These are phyloP conservation scores for Fistulinella prunicolor DNA, from an alignment of 768 basidiomycete species.

Conservation along the genomic window DNA sequence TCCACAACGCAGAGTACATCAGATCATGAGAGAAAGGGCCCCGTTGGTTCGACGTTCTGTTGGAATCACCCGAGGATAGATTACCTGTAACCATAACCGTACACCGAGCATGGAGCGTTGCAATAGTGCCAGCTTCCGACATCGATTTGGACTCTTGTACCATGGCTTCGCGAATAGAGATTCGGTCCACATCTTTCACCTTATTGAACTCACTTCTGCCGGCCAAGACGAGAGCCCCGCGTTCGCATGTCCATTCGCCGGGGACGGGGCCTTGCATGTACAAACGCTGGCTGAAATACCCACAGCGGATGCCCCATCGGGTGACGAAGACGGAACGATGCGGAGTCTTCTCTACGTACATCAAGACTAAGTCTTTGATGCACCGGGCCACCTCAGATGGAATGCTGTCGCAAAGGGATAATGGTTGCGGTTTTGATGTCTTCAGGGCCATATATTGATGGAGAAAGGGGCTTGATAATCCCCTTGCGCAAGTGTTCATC, in stretches of 20 bases:
- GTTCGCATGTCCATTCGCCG: slow-evolving; percentile 98
- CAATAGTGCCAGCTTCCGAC: slow-evolving; percentile 97
- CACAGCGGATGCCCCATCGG: slow-evolving; percentile 96
- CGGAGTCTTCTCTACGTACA: slow-evolving; percentile 98
- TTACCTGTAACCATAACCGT: slow-evolving; percentile 98
- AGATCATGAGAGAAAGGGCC: slow-evolving; percentile 96
- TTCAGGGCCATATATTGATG: slow-evolving; percentile 98
- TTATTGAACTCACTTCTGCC: slow-evolving; percentile 99
- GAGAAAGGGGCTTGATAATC: slow-evolving; percentile 97
- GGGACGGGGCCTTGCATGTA: slow-evolving; percentile 97
- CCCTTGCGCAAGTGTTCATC: slow-evolving; percentile 96
- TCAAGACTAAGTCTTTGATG: slow-evolving; percentile 97
- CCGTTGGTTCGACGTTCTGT: slow-evolving; percentile 97
- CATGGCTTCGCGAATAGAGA: slow-evolving; percentile 99
- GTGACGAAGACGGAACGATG: slow-evolving; percentile 97
- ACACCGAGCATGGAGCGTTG: slow-evolving; percentile 95
- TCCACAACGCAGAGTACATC: slow-evolving; percentile 98
- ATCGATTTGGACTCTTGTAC: slow-evolving; percentile 99
- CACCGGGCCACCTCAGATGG: slow-evolving; percentile 96
- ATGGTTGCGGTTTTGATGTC: slow-evolving; percentile 97
- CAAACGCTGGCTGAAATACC: slow-evolving; percentile 99
- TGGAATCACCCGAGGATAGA: slow-evolving; percentile 92
- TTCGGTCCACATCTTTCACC: slow-evolving; percentile 98
- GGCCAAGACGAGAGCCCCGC: slow-evolving; percentile 95
- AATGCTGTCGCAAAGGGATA: slow-evolving; percentile 92